Evolutionary conservation across 2,329 filamentous ascomycete species (phyloP).

Genomic region (Monosporascus sp.): DNA sequence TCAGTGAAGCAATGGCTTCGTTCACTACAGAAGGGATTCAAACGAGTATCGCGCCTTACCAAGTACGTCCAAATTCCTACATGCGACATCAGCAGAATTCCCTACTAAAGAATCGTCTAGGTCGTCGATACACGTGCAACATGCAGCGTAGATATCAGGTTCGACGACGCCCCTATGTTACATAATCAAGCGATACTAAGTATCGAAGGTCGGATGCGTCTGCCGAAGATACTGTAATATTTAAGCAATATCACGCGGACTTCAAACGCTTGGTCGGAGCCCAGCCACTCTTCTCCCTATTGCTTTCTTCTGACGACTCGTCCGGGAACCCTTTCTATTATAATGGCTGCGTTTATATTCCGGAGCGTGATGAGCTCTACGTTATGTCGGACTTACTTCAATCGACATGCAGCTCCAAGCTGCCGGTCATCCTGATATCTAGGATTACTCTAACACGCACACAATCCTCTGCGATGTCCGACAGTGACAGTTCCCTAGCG

Average conservation of each 20-base stretch:
- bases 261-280: slow-evolving; percentile 31
- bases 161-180: not conserved
- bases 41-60: not conserved
- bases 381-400: slow-evolving; percentile 40
- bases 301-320: slow-evolving; percentile 34
- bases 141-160: not conserved
- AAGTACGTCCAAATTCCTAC: not conserved
- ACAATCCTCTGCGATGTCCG: not conserved
- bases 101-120: not conserved
- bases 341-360: slow-evolving; percentile 37
- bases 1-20: not conserved
- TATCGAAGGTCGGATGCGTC: not conserved
- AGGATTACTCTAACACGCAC: slow-evolving; percentile 22
- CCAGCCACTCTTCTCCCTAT: slow-evolving; percentile 31
- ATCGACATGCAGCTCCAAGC: slow-evolving; percentile 28
- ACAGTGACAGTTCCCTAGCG: not conserved
- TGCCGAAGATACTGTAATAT: slow-evolving; percentile 17
- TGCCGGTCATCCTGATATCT: slow-evolving; percentile 42
- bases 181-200: not conserved
- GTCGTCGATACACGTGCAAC: not conserved
- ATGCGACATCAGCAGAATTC: too few species aligned
- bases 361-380: slow-evolving; percentile 37
- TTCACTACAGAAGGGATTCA: not conserved
- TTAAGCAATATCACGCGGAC: slow-evolving; percentile 33
- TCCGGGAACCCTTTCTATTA: slow-evolving; percentile 42